These are phyloP conservation scores for Papiliotrema fonsecae DNA, from an alignment of 1,284 basidiomycete species.

Conservation along the genomic window DNA sequence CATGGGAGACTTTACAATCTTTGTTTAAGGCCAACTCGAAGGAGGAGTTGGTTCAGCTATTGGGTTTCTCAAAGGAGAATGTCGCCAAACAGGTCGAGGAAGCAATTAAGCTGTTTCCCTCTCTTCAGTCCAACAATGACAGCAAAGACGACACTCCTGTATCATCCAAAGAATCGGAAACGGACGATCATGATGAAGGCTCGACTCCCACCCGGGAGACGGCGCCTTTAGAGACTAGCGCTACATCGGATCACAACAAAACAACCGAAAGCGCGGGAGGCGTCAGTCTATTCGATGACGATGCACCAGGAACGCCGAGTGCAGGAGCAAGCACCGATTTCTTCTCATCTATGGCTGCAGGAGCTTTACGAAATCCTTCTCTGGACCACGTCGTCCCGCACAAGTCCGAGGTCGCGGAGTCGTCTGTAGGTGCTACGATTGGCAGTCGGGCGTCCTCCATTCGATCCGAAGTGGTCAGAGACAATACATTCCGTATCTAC, in stretches of 20 bases:
- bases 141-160: slow-evolving; percentile 5
- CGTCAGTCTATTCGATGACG: slow-evolving; percentile 70
- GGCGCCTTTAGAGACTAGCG: slow-evolving; percentile 66
- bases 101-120: slow-evolving; percentile 65
- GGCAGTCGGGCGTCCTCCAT: slow-evolving; percentile 82
- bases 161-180: slow-evolving; percentile 2
- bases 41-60: slow-evolving; percentile 82
- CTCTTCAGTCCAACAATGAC: slow-evolving; percentile 30
- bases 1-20: slow-evolving; percentile 84
- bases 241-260: slow-evolving; percentile 57
- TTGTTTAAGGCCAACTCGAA: slow-evolving; percentile 84
- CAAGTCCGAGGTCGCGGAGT: slow-evolving; percentile 69
- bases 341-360: slow-evolving; percentile 62
- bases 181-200: slow-evolving; percentile 49
- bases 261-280: slow-evolving; percentile 58
- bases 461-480: slow-evolving; percentile 61
- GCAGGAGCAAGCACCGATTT: slow-evolving; percentile 83
- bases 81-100: slow-evolving; percentile 73
- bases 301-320: slow-evolving; percentile 35
- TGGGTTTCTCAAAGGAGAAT: slow-evolving; percentile 90
- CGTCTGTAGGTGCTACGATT: slow-evolving; percentile 83
- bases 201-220: slow-evolving; percentile 43
- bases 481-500: slow-evolving; percentile 85
- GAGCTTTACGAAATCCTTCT: slow-evolving; percentile 54
- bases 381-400: slow-evolving; percentile 68